A percentile compares a stretch with the other conserved stretches of the same genome.
These are phyloP conservation scores for Basidiobolus meristosporus DNA, from an alignment of 371 early-diverging fungal species.

Conservation along the genomic window DNA sequence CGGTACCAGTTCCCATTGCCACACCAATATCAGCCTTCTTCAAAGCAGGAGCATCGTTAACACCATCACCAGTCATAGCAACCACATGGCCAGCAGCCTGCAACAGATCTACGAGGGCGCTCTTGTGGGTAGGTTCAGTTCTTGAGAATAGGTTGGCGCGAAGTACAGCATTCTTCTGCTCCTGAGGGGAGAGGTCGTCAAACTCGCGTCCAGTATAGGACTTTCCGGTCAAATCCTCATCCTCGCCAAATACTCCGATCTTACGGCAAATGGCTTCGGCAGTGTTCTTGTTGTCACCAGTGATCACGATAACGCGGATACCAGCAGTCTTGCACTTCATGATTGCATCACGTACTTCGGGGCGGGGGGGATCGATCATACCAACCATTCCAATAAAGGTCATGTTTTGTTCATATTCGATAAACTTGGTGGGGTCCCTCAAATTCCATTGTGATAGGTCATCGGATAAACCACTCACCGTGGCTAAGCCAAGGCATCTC, in stretches of 20 bases:
- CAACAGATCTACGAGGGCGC: slow-evolving; percentile 75
- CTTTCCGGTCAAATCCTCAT: slow-evolving; percentile 49
- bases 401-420: slow-evolving; percentile 55
- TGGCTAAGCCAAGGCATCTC: slow-evolving; percentile 78
- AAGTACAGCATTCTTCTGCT: slow-evolving; percentile 52
- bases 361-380: slow-evolving; percentile 94
- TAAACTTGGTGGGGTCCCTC: slow-evolving; percentile 38
- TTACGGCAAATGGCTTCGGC: slow-evolving; percentile 86
- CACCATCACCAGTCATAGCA: slow-evolving; percentile 98
- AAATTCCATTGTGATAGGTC: slow-evolving; percentile 23
- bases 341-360: slow-evolving; percentile 77
- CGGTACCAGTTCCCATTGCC: slow-evolving; percentile 96
- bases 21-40: slow-evolving; percentile 96
- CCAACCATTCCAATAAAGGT: slow-evolving; percentile 84
- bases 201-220: slow-evolving; percentile 88
- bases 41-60: slow-evolving; percentile 95
- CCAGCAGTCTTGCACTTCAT: slow-evolving; percentile 76
- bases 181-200: slow-evolving; percentile 45
- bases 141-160: slow-evolving; percentile 79
- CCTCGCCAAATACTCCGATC: slow-evolving; percentile 73
- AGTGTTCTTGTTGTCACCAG: slow-evolving; percentile 93
- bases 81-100: slow-evolving; percentile 74
- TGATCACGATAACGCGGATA: slow-evolving; percentile 92
- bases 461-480: slow-evolving; percentile 36
- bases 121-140: slow-evolving; percentile 90